Conservation (phyloP, 331 rosid genomes). For the Telfairia occidentalis region DNA sequence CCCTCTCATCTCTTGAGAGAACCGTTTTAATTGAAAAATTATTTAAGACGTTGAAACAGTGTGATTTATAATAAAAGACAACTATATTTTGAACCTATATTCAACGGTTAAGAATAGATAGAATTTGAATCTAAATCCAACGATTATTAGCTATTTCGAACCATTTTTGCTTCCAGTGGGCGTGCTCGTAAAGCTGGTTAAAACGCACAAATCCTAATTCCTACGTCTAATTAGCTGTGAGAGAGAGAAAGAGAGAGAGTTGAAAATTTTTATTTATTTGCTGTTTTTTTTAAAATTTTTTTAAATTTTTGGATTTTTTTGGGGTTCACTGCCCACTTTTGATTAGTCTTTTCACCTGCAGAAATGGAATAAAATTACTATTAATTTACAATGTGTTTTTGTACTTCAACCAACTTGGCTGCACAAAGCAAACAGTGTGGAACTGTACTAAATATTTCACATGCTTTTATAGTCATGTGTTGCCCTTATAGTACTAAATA, state of each 20-base stretch:
- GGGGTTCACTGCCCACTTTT: conserved; percentile 6
- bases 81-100: too few relatives aligned
- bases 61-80: too few relatives aligned
- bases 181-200: conserved; percentile 11
- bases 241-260: neutral
- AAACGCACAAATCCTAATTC: neutral
- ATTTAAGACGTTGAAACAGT: too few relatives aligned
- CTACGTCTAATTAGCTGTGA: neutral
- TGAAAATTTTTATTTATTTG: neutral
- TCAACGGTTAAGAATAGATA: too few relatives aligned
- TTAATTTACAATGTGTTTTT: neutral
- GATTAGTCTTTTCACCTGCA: conserved; percentile 17
- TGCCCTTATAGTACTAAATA: neutral
- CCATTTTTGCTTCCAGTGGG: neutral
- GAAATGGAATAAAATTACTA: conserved; percentile 9
- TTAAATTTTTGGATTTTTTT: neutral
- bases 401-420: conserved; percentile 5
- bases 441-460: conserved; percentile 10
- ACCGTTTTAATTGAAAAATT: too few relatives aligned
- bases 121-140: too few relatives aligned
- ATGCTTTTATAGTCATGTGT: conserved; percentile 13
- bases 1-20: too few relatives aligned
- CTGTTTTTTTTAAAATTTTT: neutral
- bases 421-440: conserved; percentile 11
- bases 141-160: too few relatives aligned